Conservation (phyloP, 1,284 basidiomycete genomes). For the Marasmius oreades region DNA sequence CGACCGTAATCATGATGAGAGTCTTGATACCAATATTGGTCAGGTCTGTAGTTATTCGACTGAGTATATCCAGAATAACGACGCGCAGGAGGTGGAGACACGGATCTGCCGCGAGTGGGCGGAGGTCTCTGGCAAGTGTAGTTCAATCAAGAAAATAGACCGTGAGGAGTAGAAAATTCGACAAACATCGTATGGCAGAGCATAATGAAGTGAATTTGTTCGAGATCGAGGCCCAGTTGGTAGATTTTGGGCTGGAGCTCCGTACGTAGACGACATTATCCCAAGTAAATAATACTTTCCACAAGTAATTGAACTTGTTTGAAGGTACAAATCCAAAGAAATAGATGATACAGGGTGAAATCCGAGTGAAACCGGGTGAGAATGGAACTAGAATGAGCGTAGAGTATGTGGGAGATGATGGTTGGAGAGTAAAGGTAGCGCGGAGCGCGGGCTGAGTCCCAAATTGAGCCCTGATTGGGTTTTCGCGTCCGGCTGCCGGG, state of each 20-base stretch:
- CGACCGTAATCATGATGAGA: constrained; percentile 8
- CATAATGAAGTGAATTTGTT: constrained; percentile 1
- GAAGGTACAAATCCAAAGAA: neutral
- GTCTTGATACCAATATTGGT: constrained; percentile 2
- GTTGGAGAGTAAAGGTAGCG: neutral
- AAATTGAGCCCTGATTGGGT: neutral
- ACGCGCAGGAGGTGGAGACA: constrained; percentile 9
- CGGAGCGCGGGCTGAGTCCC: neutral
- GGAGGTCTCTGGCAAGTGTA: constrained; percentile 4
- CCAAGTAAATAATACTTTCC: neutral
- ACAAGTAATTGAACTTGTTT: neutral
- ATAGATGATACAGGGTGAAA: neutral
- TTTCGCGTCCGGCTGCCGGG: too few species aligned
- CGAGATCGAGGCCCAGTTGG: constrained; percentile 1
- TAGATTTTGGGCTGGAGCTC: neutral
- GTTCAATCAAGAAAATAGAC: neutral
- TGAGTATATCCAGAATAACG: constrained; percentile 6
- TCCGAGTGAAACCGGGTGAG: neutral
- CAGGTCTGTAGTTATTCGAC: constrained; percentile 1
- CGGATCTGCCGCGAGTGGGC: neutral
- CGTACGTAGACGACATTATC: neutral
- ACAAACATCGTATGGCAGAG: constrained; percentile 6
- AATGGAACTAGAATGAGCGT: neutral
- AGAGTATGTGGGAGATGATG: neutral
- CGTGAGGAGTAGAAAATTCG: neutral